Conservation (phyloP, 306 rosid species). For the Coriaria nepalensis region DNA sequence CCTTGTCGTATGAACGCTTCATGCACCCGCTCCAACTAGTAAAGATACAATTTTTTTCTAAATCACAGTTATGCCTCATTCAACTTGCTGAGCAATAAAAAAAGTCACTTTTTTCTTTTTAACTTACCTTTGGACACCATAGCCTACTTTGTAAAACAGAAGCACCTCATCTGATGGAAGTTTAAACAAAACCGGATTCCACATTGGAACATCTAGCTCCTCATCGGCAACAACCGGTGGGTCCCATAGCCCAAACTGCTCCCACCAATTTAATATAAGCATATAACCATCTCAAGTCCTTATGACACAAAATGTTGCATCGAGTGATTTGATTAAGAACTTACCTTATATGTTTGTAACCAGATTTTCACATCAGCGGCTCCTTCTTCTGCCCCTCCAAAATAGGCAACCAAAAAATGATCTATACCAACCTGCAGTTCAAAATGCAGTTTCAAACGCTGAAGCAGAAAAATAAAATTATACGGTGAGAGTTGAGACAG, state of each 20-base stretch:
- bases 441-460: slow-evolving; percentile 4
- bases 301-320: too few relatives aligned
- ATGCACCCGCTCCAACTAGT: slow-evolving; percentile 88
- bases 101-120: too few relatives aligned
- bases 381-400: slow-evolving; percentile 68
- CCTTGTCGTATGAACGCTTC: slow-evolving; percentile 76
- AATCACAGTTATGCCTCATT: neutral
- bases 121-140: slow-evolving; percentile 81
- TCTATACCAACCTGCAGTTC: slow-evolving; percentile 45
- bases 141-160: slow-evolving; percentile 78
- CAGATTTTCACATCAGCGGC: slow-evolving; percentile 88
- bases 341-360: slow-evolving; percentile 69
- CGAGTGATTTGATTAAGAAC: too few relatives aligned
- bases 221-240: slow-evolving; percentile 61
- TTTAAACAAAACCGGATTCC: slow-evolving; percentile 85
- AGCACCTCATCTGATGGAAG: slow-evolving; percentile 79
- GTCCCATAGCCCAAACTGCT: slow-evolving; percentile 65
- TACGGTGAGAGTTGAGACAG: too few relatives aligned
- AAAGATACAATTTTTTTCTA: neutral
- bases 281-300: too few relatives aligned
- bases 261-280: too few relatives aligned
- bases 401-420: slow-evolving; percentile 70
- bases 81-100: slow-evolving; percentile 4
- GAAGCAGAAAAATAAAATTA: too few relatives aligned
- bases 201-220: slow-evolving; percentile 65